These are phyloP conservation scores for Talaromyces trachyspermus DNA, from an alignment of 495 filamentous ascomycete species.

Conservation along the genomic window DNA sequence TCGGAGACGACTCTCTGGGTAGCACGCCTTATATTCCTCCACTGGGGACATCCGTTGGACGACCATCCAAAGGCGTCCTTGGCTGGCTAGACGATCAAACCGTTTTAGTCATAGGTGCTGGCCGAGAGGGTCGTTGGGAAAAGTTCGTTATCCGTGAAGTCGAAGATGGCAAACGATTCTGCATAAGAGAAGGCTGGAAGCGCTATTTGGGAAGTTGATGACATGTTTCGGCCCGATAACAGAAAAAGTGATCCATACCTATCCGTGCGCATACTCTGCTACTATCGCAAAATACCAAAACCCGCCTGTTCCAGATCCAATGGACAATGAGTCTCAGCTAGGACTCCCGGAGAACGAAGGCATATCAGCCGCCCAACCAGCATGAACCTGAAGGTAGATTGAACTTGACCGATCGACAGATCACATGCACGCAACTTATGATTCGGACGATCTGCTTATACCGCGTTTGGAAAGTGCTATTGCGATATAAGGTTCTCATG, in stretches of 20 bases:
- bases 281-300: neutral
- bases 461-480: neutral
- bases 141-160: slow-evolving; percentile 62
- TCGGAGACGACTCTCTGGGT: slow-evolving; percentile 57
- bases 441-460: neutral
- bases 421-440: neutral
- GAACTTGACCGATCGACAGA: neutral
- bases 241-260: slow-evolving; percentile 1
- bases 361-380: neutral
- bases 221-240: slow-evolving; percentile 10
- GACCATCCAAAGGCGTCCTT: slow-evolving; percentile 65
- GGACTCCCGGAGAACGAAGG: no score
- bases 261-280: neutral
- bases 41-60: slow-evolving; percentile 41
- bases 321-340: no score
- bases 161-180: slow-evolving; percentile 52
- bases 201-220: slow-evolving; percentile 55
- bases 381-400: neutral
- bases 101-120: slow-evolving; percentile 72
- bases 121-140: slow-evolving; percentile 76
- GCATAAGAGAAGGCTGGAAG: slow-evolving; percentile 73
- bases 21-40: slow-evolving; percentile 34
- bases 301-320: neutral
- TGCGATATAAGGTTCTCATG: neutral
- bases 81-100: slow-evolving; percentile 66